Base-by-base conservation (phyloP, 768 basidiomycete species). In the Russula earlei region DNA sequence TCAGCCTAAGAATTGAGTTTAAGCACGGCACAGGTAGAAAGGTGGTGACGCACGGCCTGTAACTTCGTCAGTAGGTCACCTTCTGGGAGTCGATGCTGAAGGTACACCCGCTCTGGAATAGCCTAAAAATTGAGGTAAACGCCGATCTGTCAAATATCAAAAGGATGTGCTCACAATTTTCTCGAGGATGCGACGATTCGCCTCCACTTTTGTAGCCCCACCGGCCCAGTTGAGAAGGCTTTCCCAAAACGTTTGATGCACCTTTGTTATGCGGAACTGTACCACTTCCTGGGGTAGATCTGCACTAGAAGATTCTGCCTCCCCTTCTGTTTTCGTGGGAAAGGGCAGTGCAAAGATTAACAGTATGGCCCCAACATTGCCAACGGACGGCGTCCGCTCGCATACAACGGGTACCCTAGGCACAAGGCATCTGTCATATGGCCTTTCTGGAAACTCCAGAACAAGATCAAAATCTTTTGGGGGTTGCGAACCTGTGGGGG, bases 391-490 rank as follows among this genome's bases (percentile, higher is more conserved):
- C 42, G 56, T 59, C 55, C 75, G 72, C 59, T 84, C 78, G 57
- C 74, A 81, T 29, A 75, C 68, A 8, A 76, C 75, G 5, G 75
- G 72, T 20, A 78, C 80, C 31, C 84, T 78, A 49, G 87, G 86
- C 52, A 90, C 72, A 6, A 85, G 62, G 79, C 80, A 84, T n/a
- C 82, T 77, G 45, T 87, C 84, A 41, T 72, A 71, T 3, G 79
- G 73, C 5, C 71, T 69, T 63, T 89, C 87, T 48, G 75, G 70
- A 60, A 87, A 89, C 63, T 87, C 85, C 49, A 91, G 64, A 22
- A 89, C 79, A 1, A 91, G 65, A 65, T 90, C 87, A 63, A 82
- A 86, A n/a, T 79, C 77, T 63, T 77, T 82, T 33, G 75, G 65
- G 17, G 77, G 65, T 27, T 59, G 41, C n/a, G 59, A 47, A 22